Evolutionary conservation across 441 rosid species (phyloP).

Genomic region (Adansonia gregorii): DNA sequence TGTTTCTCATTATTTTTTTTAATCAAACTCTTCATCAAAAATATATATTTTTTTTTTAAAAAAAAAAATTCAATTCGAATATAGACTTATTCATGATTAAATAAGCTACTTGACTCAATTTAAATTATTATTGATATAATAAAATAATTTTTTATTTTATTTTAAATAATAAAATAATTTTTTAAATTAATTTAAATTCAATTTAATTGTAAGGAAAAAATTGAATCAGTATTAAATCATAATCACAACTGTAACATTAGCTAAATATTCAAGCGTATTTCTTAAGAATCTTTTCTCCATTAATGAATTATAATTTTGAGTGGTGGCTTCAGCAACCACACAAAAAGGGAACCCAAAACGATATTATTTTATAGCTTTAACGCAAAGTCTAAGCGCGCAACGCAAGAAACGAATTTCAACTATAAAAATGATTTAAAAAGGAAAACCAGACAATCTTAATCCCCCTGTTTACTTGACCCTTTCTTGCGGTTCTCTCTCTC

Average conservation of each 20-base stretch:
- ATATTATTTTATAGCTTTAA: not conserved
- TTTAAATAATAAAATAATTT: no score
- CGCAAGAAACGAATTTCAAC: conserved; percentile 35
- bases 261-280: not conserved
- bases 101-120: no score
- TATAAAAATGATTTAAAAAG: not conserved
- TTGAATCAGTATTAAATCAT: no score
- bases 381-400: not conserved
- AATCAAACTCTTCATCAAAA: no score
- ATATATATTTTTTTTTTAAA: not conserved
- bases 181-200: no score
- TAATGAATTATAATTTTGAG: not conserved
- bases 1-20: not conserved
- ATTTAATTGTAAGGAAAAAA: no score
- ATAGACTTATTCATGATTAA: no score
- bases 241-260: no score
- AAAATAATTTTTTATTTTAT: no score
- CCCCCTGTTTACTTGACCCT: not conserved
- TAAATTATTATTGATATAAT: no score
- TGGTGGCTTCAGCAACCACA: conserved; percentile 1
- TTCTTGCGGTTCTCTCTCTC: conserved; percentile 35
- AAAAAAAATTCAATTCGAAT: no score
- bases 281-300: not conserved
- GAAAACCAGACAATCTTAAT: not conserved
- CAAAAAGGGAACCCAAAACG: not conserved